Percentiles rank a stretch among this genome's conserved stretches.
These are phyloP conservation scores for Symbiodinium pilosum DNA, from an alignment of 73 alveolate species.

Conservation along the genomic window DNA sequence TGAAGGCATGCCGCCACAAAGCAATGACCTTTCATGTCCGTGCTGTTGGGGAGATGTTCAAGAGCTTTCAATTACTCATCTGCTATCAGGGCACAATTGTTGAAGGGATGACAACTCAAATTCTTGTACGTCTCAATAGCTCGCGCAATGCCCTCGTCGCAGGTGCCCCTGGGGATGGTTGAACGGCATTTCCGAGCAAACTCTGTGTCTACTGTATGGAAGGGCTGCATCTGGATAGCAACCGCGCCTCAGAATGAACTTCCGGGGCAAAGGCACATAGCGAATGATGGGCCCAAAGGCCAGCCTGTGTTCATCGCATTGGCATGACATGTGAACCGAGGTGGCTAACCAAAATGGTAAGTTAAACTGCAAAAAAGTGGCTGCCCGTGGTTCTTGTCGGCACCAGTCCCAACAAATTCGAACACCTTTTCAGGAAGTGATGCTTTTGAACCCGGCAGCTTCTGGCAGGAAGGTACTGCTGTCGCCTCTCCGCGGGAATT, in stretches of 20 bases:
- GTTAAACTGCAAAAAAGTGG: neutral
- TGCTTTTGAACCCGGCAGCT: neutral
- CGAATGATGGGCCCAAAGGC: constrained; percentile 90
- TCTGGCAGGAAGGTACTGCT: too few relatives aligned
- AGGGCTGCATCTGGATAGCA: too few relatives aligned
- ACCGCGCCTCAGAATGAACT: constrained; percentile 34
- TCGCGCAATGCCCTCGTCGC: constrained; percentile 86
- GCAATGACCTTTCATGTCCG: constrained; percentile 40
- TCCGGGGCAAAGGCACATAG: constrained; percentile 65
- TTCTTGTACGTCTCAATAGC: constrained; percentile 54
- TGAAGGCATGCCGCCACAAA: constrained; percentile 56
- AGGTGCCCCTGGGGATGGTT: constrained; percentile 71
- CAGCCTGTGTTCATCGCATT: constrained; percentile 4
- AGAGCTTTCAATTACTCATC: too few relatives aligned
- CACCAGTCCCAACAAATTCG: constrained; percentile 72
- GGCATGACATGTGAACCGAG: neutral
- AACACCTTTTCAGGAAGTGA: neutral
- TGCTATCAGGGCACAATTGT: constrained; percentile 29
- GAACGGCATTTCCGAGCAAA: too few relatives aligned
- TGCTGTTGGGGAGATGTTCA: neutral
- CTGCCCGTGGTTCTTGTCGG: constrained; percentile 69
- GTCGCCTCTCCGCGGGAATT: constrained; percentile 42
- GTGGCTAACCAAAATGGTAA: neutral
- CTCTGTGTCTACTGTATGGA: too few relatives aligned
- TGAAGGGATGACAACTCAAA: constrained; percentile 58